Conservation (phyloP, 2,329 filamentous ascomycete species). For the Anthostomella pinea region DNA sequence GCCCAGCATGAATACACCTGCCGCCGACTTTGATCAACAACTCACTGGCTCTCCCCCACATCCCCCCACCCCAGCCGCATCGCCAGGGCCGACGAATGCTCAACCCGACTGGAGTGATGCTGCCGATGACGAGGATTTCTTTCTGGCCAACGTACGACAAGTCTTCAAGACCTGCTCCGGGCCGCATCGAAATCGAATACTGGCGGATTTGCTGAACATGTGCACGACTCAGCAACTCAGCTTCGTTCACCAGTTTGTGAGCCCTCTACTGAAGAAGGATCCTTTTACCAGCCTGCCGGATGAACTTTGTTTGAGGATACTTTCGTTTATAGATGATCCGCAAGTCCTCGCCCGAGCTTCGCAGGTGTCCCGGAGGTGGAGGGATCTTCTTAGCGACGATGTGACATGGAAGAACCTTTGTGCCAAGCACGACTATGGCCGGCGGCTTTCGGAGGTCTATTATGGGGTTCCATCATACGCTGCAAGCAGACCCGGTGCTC, state of each 20-base stretch:
- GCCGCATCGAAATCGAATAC: conserved; percentile 72
- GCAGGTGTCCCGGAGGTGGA: conserved; percentile 94
- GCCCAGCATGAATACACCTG: conserved; percentile 64
- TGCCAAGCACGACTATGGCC: conserved; percentile 87
- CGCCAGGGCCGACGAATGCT: conserved; percentile 58
- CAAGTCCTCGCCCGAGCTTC: conserved; percentile 90
- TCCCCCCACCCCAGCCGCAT: conserved; percentile 63
- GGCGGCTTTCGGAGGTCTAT: conserved; percentile 52
- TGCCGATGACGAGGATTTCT: conserved; percentile 77
- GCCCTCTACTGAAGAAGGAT: conserved; percentile 90
- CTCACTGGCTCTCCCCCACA: conserved; percentile 61
- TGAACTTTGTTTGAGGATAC: conserved; percentile 84
- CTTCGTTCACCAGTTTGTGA: conserved; percentile 95
- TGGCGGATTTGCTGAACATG: conserved; percentile 86
- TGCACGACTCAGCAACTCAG: conserved; percentile 94
- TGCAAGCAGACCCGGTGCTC: conserved; percentile 30
- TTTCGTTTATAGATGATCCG: conserved; percentile 96
- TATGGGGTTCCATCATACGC: conserved; percentile 32
- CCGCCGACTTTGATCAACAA: conserved; percentile 60
- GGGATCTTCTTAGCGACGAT: conserved; percentile 89
- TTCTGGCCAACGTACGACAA: conserved; percentile 73
- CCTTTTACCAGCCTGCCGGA: conserved; percentile 90
- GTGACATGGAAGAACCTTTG: conserved; percentile 98
- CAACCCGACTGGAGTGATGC: conserved; percentile 73
- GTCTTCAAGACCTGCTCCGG: conserved; percentile 77